Base-by-base conservation (phyloP, 1,284 basidiomycete genomes). In the Sparassis latifolia region DNA sequence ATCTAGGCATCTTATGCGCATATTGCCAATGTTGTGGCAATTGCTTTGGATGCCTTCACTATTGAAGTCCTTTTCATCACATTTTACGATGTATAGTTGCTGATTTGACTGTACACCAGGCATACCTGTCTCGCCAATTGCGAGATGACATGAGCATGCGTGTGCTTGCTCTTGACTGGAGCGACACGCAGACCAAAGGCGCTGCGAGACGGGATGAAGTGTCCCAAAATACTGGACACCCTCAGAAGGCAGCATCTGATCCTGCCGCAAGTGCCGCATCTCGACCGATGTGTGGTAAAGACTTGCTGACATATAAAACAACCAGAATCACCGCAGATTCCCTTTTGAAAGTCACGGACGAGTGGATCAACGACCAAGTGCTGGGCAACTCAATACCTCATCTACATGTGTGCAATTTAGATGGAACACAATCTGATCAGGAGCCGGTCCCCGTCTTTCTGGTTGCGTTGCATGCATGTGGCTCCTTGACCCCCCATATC, bases 381-480 rank as follows among this genome's bases (percentile, higher is more conserved):
- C 4, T 33, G 31, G 31, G 45, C 35, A 28, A 10, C 28, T 42
- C 40, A 28, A 20, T 20, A 20, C 20, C 20, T 20, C 20, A 20
- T 20, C 20, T 20, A 20, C 20, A 20, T 20, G 20, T 20, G 20
- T 20, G 20, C 20, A 20, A 20, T 20, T 20, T 20, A 20, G 20
- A 20, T 20, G 20, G 20, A 20, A 20, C 20, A 20, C 20, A 20
- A 20, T 20, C 20, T 20, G 20, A 20, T 20, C 20, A 28, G 31
- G 10, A 29, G 5, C 66, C 69, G 2, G 57, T 69, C 5, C 79
- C 79, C 2, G 72, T 86, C 3, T 64, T 84, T 33, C 68, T 87
- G 45, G 76, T 86, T 32, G 85, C 80, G 9, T 70, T 88, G 42
- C 85, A 88, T 55, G 81, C 73, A 4, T 76, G 71, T 51, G 77